phyloP scores from a whole-genome alignment of 2,329 filamentous ascomycete species.

The Corinectria fuckeliana region DNA sequence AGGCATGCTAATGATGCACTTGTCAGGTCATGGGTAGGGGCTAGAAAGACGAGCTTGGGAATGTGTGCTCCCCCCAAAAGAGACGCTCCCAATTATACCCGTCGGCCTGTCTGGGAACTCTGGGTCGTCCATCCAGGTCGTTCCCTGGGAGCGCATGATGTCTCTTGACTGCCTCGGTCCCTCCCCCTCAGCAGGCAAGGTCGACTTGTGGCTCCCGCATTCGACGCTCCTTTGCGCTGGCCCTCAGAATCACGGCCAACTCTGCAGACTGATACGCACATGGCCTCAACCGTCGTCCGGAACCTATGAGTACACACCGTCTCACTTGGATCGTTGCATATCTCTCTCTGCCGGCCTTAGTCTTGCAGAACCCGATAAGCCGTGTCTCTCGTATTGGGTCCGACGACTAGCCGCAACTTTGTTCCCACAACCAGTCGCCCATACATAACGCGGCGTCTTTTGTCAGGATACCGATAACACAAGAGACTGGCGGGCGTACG shows the following conservation, averaged over 20 bases:
- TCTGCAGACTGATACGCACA: neutral
- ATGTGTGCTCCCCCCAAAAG: neutral
- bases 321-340: neutral
- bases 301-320: neutral
- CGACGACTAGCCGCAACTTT: neutral
- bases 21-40: constrained; percentile 1
- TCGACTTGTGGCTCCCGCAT: constrained; percentile 1
- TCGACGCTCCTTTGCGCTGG: neutral
- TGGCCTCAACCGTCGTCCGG: neutral
- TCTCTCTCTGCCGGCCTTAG: neutral
- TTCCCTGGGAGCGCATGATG: constrained; percentile 7
- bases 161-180: neutral
- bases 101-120: neutral
- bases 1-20: too few relatives aligned
- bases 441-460: neutral
- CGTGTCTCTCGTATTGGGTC: neutral
- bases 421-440: neutral
- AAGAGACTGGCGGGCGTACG: neutral
- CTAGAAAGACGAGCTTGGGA: neutral
- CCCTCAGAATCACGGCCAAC: constrained; percentile 3
- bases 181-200: too few relatives aligned
- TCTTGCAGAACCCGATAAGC: neutral
- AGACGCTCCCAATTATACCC: neutral
- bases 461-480: neutral
- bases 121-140: neutral